phyloP scores from a whole-genome alignment of 805 yeast species.

The Yamadazyma nakazawae region DNA sequence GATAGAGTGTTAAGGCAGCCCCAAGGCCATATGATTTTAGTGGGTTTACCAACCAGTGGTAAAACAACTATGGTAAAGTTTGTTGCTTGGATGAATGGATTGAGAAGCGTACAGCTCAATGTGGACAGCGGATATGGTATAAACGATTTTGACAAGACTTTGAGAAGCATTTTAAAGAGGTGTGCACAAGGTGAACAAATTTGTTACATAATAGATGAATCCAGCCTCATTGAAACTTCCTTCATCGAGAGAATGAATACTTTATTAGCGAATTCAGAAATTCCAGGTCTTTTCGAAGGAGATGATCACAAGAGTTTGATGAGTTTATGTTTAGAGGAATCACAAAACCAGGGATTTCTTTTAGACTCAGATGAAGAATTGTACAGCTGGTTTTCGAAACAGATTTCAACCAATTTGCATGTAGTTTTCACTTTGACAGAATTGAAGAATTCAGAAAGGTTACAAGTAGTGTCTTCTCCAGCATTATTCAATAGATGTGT shows the following conservation, averaged over 20 bases:
- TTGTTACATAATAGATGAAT: constrained; percentile 78
- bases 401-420: constrained; percentile 70
- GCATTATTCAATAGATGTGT: constrained; percentile 90
- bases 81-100: constrained; percentile 90
- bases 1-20: constrained; percentile 80
- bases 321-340: constrained; percentile 52
- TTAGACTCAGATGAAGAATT: constrained; percentile 69
- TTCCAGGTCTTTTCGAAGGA: constrained; percentile 83
- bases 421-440: constrained; percentile 75
- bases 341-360: constrained; percentile 56
- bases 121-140: constrained; percentile 55
- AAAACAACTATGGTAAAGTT: constrained; percentile 72
- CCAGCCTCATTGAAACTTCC: constrained; percentile 68
- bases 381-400: constrained; percentile 68
- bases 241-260: constrained; percentile 92
- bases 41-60: constrained; percentile 82
- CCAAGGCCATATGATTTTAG: constrained; percentile 86
- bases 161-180: constrained; percentile 49
- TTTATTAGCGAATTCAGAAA: constrained; percentile 86
- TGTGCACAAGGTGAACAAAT: constrained; percentile 54
- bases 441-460: constrained; percentile 20
- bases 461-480: constrained; percentile 69
- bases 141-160: constrained; percentile 61
- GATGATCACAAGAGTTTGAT: constrained; percentile 60
- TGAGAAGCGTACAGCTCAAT: constrained; percentile 54